Evolutionary conservation across 768 basidiomycete species (phyloP).

Genomic region (Amanita pallidorosea): DNA sequence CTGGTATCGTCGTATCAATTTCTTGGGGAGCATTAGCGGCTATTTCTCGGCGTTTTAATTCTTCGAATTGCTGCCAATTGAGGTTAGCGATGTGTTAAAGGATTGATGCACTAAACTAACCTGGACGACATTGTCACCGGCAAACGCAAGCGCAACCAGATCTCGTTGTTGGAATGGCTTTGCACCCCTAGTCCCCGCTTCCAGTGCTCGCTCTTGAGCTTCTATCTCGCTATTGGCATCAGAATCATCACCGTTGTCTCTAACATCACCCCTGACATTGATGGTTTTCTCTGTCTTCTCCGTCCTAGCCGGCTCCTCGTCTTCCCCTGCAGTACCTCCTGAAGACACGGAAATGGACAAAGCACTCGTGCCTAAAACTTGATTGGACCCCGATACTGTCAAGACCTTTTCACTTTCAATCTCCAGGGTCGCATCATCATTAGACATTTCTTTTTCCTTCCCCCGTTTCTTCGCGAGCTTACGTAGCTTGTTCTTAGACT

Average conservation of each 20-base stretch:
- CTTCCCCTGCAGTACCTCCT: background rate
- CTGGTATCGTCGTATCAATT: slow-evolving; percentile 84
- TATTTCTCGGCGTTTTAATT: slow-evolving; percentile 72
- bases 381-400: slow-evolving; percentile 11
- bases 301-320: background rate
- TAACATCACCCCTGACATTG: slow-evolving; percentile 39
- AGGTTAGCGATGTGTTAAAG: slow-evolving; percentile 3
- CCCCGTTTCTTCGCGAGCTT: slow-evolving; percentile 49
- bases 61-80: slow-evolving; percentile 64
- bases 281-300: slow-evolving; percentile 5
- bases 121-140: slow-evolving; percentile 91
- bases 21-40: slow-evolving; percentile 81
- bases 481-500: slow-evolving; percentile 65
- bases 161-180: slow-evolving; percentile 85
- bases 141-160: slow-evolving; percentile 90
- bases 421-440: slow-evolving; percentile 73
- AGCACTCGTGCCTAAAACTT: background rate
- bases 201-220: slow-evolving; percentile 46
- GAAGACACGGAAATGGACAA: background rate
- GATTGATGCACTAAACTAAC: slow-evolving; percentile 22
- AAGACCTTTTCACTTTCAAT: slow-evolving; percentile 53
- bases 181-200: slow-evolving; percentile 32
- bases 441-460: slow-evolving; percentile 46
- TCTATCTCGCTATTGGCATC: slow-evolving; percentile 60
- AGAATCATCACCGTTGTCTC: slow-evolving; percentile 31